These are phyloP conservation scores for Fallopia convolvulus DNA, from an alignment of 148 eudicot genomes.

Conservation along the genomic window DNA sequence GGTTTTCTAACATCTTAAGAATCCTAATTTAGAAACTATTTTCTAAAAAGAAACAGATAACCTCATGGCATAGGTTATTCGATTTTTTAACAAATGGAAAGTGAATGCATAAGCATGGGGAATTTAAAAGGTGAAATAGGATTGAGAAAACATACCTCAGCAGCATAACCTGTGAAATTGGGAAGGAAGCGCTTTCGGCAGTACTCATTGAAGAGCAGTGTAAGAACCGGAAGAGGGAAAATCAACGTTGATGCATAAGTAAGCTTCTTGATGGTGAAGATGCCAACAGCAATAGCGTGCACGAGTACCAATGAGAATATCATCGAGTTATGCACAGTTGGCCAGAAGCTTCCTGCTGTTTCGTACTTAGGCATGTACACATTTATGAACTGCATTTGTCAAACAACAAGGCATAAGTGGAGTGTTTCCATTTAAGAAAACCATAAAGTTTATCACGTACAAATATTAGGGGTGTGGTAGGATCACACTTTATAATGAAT, in stretches of 20 bases:
- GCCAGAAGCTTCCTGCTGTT: conserved; percentile 84
- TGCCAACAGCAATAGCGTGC: conserved; percentile 81
- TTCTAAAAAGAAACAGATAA: no score
- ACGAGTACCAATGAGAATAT: conserved; percentile 76
- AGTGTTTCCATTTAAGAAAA: not conserved
- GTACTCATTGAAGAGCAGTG: conserved; percentile 74
- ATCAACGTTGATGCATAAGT: conserved; percentile 60
- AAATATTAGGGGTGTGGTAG: not conserved
- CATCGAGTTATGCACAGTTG: conserved; percentile 60
- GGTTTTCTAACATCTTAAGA: no score
- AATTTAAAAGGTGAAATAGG: not conserved
- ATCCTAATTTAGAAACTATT: no score
- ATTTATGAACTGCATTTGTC: conserved; percentile 58
- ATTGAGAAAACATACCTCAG: conserved; percentile 49
- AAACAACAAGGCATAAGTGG: not conserved
- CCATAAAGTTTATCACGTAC: not conserved
- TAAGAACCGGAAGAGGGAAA: conserved; percentile 73
- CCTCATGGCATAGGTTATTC: no score
- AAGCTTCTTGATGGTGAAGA: conserved; percentile 67
- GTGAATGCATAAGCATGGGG: not conserved
- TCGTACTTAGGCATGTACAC: conserved; percentile 74
- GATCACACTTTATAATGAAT: no score
- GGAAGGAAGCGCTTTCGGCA: conserved; percentile 74
- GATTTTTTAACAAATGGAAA: not conserved
- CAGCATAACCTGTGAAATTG: conserved; percentile 63